Evolutionary conservation across 371 early-diverging fungal genomes (phyloP), one percentile per base, ranked within the genome.

Genomic region (Mucor piriformis): DNA sequence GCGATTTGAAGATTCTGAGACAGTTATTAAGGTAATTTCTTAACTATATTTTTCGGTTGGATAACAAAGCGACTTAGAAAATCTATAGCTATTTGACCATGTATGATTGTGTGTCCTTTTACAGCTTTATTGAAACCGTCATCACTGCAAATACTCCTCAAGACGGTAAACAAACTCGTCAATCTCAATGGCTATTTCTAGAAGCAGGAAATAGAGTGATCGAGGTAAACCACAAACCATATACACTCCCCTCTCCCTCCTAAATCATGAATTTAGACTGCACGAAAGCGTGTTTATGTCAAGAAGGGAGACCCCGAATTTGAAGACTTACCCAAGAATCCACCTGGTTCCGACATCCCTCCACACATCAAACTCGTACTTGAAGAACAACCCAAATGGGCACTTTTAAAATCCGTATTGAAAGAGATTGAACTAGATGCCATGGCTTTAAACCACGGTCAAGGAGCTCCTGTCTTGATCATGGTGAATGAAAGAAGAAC

Each of bases 381-480:
- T 24, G 98, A 97, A 64, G 94, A 92, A 46, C 88, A 88, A 23
- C 98, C 98, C 2, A 98, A 98, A 70, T 97, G 96, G 93, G 65
- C 68, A n/a, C 76, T 88, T 2, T 55, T 98, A 18, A 70, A 67
- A 0, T 81, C 83, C 8, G 78, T 94, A 0, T 64, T 97, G 48
- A 65, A 83, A 18, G 95, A 96, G 55, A 89, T 97, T 11, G 86
- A 89, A 54, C 38, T 76, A 13, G 88, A 86, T 11, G 48, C 34
- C 5, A 4, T 63, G 23, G 21, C 21, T 27, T 33, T 57, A 20
- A 54, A 61, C 33, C 6, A 40, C n/a, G 59, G 56, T 6, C 20
- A 56, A 51, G 64, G 54, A 52, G 57, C 66, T 5, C 67, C 84
- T 15, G 79, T 92, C 0, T 67, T 94, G 24, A 83, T 94, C 29